Conservation (phyloP, 345 rosid genomes). For the Psidium friedrichsthalianum region DNA sequence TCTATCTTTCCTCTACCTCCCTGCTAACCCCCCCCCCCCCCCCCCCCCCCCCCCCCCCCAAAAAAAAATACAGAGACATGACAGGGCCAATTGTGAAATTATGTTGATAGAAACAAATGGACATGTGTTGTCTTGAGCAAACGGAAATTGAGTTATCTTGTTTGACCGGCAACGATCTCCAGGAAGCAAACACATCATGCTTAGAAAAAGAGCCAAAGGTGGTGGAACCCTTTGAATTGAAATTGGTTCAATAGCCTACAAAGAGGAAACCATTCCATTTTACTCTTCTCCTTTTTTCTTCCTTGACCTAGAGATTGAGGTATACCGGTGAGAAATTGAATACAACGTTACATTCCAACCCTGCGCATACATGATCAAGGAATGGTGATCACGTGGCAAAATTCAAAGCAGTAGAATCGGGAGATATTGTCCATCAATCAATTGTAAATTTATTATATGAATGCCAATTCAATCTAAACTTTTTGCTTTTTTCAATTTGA, state of each 20-base stretch:
- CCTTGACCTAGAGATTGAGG: neutral
- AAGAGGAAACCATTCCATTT: neutral
- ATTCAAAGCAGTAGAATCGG: neutral
- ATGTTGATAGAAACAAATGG: too few species aligned
- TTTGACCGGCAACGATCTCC: neutral
- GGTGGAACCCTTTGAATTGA: neutral
- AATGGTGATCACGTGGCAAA: neutral
- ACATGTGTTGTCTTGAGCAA: neutral
- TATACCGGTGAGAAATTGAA: neutral
- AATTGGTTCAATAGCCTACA: neutral
- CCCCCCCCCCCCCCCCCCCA: too few species aligned
- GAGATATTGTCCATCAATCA: neutral
- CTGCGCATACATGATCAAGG: neutral
- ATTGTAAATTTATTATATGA: neutral
- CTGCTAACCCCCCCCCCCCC: too few species aligned
- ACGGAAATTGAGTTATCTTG: neutral
- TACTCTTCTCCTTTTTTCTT: neutral
- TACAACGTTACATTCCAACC: neutral
- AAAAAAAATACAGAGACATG: neutral
- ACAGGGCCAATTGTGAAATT: neutral
- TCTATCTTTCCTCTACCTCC: too few species aligned
- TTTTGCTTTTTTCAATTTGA: neutral
- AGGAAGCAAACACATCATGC: neutral
- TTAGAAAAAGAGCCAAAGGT: too few species aligned
- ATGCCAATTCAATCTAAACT: neutral